Conservation (phyloP, 2,329 filamentous ascomycete species). For the Elsinoe necatrix region DNA sequence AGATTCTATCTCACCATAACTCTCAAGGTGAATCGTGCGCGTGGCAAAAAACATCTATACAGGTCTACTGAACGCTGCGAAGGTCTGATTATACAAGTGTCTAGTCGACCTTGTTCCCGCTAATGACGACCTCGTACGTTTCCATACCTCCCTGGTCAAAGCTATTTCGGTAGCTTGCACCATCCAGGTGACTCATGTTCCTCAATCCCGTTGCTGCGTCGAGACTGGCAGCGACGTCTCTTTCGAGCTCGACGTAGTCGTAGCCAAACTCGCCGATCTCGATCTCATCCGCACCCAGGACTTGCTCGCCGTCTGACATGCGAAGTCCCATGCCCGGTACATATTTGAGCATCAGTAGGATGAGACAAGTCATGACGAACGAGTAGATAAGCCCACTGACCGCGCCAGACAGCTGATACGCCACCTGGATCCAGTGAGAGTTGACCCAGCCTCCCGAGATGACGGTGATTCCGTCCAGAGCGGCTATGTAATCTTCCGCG, state of each 20-base stretch:
- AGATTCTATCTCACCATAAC: too few species aligned
- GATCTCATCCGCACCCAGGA: slow-evolving; percentile 82
- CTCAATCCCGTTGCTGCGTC: neutral
- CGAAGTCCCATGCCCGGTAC: slow-evolving; percentile 72
- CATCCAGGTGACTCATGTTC: neutral
- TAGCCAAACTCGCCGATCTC: slow-evolving; percentile 86
- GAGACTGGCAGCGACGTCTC: slow-evolving; percentile 72
- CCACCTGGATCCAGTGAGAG: slow-evolving; percentile 71
- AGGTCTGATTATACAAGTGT: neutral
- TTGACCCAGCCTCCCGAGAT: slow-evolving; percentile 64
- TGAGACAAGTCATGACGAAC: slow-evolving; percentile 63
- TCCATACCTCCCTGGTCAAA: slow-evolving; percentile 3
- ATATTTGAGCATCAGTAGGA: slow-evolving; percentile 66
- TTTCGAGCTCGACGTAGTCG: slow-evolving; percentile 81
- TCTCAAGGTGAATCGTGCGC: too few species aligned
- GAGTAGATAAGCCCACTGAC: slow-evolving; percentile 57
- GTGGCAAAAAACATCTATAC: too few species aligned
- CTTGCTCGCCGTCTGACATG: slow-evolving; percentile 71
- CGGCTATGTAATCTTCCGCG: slow-evolving; percentile 60
- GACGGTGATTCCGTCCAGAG: slow-evolving; percentile 66
- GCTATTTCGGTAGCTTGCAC: neutral
- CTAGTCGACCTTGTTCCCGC: slow-evolving; percentile 4
- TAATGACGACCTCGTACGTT: slow-evolving; percentile 9
- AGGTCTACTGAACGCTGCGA: neutral
- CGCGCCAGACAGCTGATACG: slow-evolving; percentile 59